Evolutionary conservation across 106 monocot species (phyloP).

Genomic region (Cymbidium sinense): DNA sequence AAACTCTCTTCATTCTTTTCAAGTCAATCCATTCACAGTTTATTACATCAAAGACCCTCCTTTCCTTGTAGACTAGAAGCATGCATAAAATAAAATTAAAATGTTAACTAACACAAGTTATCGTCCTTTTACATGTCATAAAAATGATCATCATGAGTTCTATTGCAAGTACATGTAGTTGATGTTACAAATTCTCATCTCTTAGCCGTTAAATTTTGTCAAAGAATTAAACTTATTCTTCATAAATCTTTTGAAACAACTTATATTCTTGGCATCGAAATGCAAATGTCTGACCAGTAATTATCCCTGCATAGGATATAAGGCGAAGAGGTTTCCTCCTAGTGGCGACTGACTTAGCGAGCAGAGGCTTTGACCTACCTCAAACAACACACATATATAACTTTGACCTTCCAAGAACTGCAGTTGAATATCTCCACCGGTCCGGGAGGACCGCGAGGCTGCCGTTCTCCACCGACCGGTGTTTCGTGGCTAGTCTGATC

Average conservation of each 20-base stretch:
- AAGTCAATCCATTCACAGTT: too few species aligned
- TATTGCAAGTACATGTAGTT: background rate
- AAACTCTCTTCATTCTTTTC: background rate
- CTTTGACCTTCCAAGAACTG: constrained; percentile 77
- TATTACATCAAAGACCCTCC: too few species aligned
- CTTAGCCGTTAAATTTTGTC: background rate
- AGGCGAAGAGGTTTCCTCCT: constrained; percentile 54
- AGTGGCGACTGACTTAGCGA: constrained; percentile 85
- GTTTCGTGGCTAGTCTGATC: constrained; percentile 65
- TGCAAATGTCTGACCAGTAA: background rate
- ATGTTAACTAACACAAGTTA: background rate
- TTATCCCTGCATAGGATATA: constrained; percentile 38
- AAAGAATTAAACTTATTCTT: background rate
- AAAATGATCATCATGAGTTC: background rate
- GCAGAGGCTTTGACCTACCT: constrained; percentile 90
- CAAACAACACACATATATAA: constrained; percentile 93
- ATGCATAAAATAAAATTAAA: too few species aligned
- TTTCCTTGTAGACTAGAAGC: too few species aligned
- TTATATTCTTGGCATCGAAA: background rate
- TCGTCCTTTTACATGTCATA: too few species aligned
- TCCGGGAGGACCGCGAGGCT: constrained; percentile 77
- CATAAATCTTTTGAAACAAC: background rate
- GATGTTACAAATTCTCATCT: background rate
- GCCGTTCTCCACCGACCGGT: constrained; percentile 60
- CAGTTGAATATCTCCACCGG: constrained; percentile 74